Percentiles rank a stretch among this genome's conserved stretches.
These are phyloP conservation scores for Mortierella sp. DNA, from an alignment of 371 early-diverging fungal genomes.

Conservation along the genomic window DNA sequence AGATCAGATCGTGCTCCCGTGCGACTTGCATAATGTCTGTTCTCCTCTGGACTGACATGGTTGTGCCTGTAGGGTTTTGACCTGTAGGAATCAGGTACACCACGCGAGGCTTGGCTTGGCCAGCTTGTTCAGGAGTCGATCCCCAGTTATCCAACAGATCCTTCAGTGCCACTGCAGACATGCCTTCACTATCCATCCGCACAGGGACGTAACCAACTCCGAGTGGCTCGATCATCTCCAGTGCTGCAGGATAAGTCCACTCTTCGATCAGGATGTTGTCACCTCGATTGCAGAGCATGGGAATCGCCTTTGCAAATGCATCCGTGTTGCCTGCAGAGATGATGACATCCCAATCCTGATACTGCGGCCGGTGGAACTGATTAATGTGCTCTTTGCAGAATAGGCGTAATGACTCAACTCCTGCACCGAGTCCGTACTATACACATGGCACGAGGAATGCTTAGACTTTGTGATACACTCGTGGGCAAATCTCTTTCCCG, in stretches of 20 bases:
- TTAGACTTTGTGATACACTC: too few relatives aligned
- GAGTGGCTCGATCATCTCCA: conserved; percentile 74
- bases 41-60: conserved; percentile 70
- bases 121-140: conserved; percentile 40
- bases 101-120: conserved; percentile 59
- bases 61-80: conserved; percentile 79
- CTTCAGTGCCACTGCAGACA: conserved; percentile 63
- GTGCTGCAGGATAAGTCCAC: conserved; percentile 80
- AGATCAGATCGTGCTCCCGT: conserved; percentile 66
- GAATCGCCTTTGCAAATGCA: conserved; percentile 66
- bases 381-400: conserved; percentile 52
- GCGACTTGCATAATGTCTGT: conserved; percentile 70
- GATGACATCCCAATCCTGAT: conserved; percentile 69
- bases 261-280: conserved; percentile 76
- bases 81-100: conserved; percentile 74
- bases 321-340: conserved; percentile 71
- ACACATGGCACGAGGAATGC: too few relatives aligned
- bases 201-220: conserved; percentile 63
- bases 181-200: conserved; percentile 66
- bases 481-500: too few relatives aligned
- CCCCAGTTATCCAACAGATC: conserved; percentile 59
- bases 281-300: conserved; percentile 64
- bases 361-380: conserved; percentile 61
- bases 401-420: conserved; percentile 34
- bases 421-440: conserved; percentile 46